Conservation (phyloP, 352 stramenopile species). For the Globisporangium acanthophoron region DNA sequence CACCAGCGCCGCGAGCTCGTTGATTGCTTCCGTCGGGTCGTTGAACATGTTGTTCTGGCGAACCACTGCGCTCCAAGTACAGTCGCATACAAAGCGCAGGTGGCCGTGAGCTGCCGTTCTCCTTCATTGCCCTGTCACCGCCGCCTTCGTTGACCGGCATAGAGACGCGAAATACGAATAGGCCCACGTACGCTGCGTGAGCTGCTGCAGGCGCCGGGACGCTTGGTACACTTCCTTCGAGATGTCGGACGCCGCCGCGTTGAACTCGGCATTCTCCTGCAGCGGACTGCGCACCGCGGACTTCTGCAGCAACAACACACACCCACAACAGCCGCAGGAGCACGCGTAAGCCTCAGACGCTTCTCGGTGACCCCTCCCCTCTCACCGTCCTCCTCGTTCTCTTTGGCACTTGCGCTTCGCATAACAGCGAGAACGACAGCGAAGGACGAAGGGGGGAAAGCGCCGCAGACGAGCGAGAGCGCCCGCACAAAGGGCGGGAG, state of each 20-base stretch:
- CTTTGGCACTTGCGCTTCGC: too few species aligned
- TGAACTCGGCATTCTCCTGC: slow-evolving; percentile 77
- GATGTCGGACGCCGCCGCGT: slow-evolving; percentile 70
- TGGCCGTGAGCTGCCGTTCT: too few species aligned
- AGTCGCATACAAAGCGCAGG: background rate
- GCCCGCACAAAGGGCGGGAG: background rate
- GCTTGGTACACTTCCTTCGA: slow-evolving; percentile 81
- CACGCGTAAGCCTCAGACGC: too few species aligned
- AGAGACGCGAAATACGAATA: background rate
- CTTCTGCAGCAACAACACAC: slow-evolving; percentile 24
- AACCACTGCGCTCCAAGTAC: slow-evolving; percentile 39
- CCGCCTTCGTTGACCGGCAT: background rate
- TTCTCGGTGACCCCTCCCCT: too few species aligned
- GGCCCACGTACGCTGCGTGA: slow-evolving; percentile 56
- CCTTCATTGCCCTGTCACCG: too few species aligned
- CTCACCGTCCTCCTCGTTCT: too few species aligned
- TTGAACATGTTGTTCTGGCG: slow-evolving; percentile 90
- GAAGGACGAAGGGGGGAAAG: background rate
- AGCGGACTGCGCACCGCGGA: slow-evolving; percentile 27
- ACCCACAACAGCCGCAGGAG: background rate
- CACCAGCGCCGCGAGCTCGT: slow-evolving; percentile 70
- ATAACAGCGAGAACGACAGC: background rate
- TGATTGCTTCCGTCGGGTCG: slow-evolving; percentile 78
- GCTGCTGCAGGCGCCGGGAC: slow-evolving; percentile 73
- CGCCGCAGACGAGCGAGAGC: background rate